Percentiles rank a stretch among this genome's conserved stretches.
These are phyloP conservation scores for Hyphopichia homilentoma DNA, from an alignment of 805 yeast species.

Conservation along the genomic window DNA sequence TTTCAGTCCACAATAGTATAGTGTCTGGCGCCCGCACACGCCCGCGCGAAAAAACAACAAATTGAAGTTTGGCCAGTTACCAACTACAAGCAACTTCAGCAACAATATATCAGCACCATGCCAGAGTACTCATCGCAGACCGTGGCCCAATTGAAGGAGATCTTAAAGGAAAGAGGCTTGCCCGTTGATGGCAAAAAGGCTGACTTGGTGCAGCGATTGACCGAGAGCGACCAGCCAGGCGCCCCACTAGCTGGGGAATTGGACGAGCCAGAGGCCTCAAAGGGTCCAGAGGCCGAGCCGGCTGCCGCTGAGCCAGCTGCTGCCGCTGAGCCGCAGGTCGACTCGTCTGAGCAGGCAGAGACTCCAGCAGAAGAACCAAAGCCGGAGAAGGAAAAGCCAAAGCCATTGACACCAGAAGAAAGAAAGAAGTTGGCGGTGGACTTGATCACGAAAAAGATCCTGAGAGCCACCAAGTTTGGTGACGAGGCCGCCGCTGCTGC, in stretches of 20 bases:
- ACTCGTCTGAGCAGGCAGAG: conserved; percentile 11
- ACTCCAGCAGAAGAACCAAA: conserved; percentile 11
- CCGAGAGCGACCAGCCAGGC: conserved; percentile 45
- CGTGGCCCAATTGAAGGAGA: conserved; percentile 81
- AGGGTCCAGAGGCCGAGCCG: conserved; percentile 10
- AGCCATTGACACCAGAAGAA: conserved; percentile 59
- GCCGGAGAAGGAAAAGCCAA: conserved; percentile 32
- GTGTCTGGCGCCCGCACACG: no score
- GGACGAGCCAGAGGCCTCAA: conserved; percentile 12
- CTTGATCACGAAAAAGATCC: conserved; percentile 60
- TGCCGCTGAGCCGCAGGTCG: conserved; percentile 6
- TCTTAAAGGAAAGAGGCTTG: conserved; percentile 63
- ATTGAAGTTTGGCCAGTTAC: no score
- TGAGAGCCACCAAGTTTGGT: conserved; percentile 77
- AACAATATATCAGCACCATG: no score
- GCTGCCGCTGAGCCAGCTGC: conserved; percentile 11
- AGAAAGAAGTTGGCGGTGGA: conserved; percentile 66
- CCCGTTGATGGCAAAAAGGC: conserved; percentile 76
- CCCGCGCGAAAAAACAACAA: no score
- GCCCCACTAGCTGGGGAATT: conserved; percentile 17
- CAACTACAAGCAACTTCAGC: no score
- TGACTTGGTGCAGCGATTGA: conserved; percentile 65
- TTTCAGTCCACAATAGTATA: no score
- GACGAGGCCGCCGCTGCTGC: conserved; percentile 51
- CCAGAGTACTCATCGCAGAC: conserved; percentile 60